Percentiles rank a stretch among this genome's conserved stretches.
Conservation (phyloP, 352 stramenopile species). For the Halophytophthora polymorphica region DNA sequence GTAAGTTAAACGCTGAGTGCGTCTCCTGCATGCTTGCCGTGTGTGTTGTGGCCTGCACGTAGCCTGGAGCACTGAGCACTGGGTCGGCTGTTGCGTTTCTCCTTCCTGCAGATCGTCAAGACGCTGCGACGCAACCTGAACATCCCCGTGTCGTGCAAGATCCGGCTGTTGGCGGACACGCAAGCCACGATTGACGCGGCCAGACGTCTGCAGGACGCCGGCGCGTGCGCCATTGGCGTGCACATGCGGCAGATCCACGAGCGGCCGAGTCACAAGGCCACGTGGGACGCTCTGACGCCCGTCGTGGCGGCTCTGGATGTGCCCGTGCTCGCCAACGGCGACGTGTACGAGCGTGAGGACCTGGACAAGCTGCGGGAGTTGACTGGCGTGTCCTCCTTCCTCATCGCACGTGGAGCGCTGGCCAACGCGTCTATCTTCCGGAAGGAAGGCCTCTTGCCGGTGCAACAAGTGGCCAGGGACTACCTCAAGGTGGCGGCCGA, state of each 20-base stretch:
- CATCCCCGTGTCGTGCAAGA: conserved; percentile 88
- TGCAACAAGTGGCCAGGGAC: conserved; percentile 57
- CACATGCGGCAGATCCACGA: conserved; percentile 69
- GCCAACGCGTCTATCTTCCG: conserved; percentile 84
- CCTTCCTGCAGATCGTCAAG: conserved; percentile 62
- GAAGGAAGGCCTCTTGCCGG: conserved; percentile 55
- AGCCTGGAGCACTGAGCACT: neutral
- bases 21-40: neutral
- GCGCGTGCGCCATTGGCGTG: conserved; percentile 64
- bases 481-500: conserved; percentile 76
- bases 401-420: conserved; percentile 81
- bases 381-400: conserved; percentile 69
- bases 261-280: conserved; percentile 58
- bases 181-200: conserved; percentile 75
- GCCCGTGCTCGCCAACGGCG: conserved; percentile 87
- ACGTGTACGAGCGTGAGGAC: conserved; percentile 79
- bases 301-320: conserved; percentile 72
- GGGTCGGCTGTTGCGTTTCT: neutral
- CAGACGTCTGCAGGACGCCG: conserved; percentile 58
- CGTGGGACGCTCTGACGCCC: conserved; percentile 67
- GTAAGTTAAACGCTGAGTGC: conserved; percentile 26
- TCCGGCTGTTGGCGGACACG: conserved; percentile 67
- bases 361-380: conserved; percentile 55
- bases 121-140: conserved; percentile 76
- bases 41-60: neutral